Base-by-base conservation (phyloP, 345 rosid species). In the Melaleuca alternifolia region DNA sequence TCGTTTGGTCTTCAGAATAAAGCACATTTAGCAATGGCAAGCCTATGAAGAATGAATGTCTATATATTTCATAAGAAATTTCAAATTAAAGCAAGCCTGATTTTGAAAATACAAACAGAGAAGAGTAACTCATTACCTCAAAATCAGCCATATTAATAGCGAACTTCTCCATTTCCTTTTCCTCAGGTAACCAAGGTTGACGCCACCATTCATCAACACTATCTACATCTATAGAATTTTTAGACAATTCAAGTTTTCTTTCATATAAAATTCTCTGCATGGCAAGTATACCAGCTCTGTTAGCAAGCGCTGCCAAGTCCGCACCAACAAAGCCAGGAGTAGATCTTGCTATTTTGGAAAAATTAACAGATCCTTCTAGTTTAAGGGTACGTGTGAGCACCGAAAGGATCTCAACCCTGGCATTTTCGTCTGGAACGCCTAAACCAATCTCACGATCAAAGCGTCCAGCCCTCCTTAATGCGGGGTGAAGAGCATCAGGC, bases 311-410 rank as follows among this genome's bases (percentile, higher is more conserved):
- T 82, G 90, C 92, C 93, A 96, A 88, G 85, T 97, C 99, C 10
- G 99, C 99, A 83, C 99, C 99, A 85, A 95, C 99, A 93, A 95
- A 97, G 5, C 99, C 99, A 5, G 99, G 97, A 20, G 99, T 96
- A n/a, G 93, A 87, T 91, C 98, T 96, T 88, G 99, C 99, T 89
- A 97, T 93, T 86, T 92, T 95, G 59, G 84, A 79, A 89, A 92
- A 93, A 93, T 97, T 98, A 82, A 96, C 92, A 65, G 96, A 91
- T 54, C 96, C 99, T 89, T 95, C 98, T 6, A 94, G 90, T 88
- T 92, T 96, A 83, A 96, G 96, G 48, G 89, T 89, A 51, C 87
- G 85, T 23, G 90, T 95, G 59, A 97, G 90, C 86, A 94, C 95
- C 37, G 94, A 90, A 86, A 96, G 97, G 79, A 97, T 97, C 90